These are phyloP conservation scores for Clavaria fumosa DNA, from an alignment of 768 basidiomycete genomes.

Conservation along the genomic window DNA sequence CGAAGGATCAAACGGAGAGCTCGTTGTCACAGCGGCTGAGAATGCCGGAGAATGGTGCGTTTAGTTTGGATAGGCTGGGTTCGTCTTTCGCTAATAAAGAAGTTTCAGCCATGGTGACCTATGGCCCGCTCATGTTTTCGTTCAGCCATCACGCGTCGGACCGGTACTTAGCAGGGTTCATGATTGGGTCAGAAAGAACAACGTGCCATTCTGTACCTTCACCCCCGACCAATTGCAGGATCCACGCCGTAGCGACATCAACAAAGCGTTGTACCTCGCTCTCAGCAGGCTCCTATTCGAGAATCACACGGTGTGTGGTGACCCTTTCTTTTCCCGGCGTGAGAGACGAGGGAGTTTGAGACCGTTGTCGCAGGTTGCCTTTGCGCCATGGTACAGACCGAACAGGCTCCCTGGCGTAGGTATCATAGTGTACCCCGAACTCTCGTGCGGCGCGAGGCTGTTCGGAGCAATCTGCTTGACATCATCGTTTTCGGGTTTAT, in stretches of 20 bases:
- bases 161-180: conserved; percentile 32
- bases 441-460: conserved; percentile 34
- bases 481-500: conserved; percentile 32
- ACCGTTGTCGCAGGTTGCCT: conserved; percentile 25
- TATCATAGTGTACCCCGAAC: conserved; percentile 37
- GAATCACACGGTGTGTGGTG: conserved; percentile 31
- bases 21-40: conserved; percentile 49
- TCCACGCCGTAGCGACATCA: conserved; percentile 30
- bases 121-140: conserved; percentile 39
- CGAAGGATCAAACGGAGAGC: conserved; percentile 32
- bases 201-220: conserved; percentile 42
- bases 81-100: conserved; percentile 13
- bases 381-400: conserved; percentile 34
- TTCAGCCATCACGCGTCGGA: conserved; percentile 26
- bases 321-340: not conserved
- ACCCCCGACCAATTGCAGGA: conserved; percentile 46
- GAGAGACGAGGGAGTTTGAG: not conserved
- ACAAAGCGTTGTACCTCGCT: conserved; percentile 37
- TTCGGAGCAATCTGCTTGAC: conserved; percentile 36
- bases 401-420: conserved; percentile 32
- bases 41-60: conserved; percentile 60
- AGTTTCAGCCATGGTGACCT: conserved; percentile 32
- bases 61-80: conserved; percentile 3
- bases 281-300: conserved; percentile 38
- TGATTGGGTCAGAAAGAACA: conserved; percentile 32